Base-by-base conservation (phyloP, 176 grass and related monocot species). In the Phoenix dactylifera region DNA sequence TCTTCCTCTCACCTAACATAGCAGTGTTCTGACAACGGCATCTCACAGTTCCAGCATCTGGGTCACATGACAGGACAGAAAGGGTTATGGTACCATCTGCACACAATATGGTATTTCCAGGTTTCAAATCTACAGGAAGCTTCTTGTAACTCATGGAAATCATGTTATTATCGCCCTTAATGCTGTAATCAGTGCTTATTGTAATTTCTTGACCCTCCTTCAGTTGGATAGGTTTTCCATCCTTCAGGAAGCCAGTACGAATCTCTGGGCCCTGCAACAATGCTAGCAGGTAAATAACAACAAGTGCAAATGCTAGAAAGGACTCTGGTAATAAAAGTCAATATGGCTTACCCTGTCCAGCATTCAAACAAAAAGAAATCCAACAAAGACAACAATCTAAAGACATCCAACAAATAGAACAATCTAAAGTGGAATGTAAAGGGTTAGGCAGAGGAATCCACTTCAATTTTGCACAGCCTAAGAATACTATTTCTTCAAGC, bases 111-210 rank as follows among this genome's bases (percentile, higher is more conserved):
- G 30, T 6, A 32, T 60, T 60, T 26, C 26, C 58, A 29, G 28
- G 58, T 28, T 60, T 60, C 26, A 60, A 26, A 60, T 60, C 58
- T 30, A 60, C 58, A 60, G 58, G 58, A 32, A 60, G 58, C 7
- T 60, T 60, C 58, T 60, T 60, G 26, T 60, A 60, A 18, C 58
- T 60, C 58, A 60, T 60, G 30, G 58, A 26, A 60, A 60, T 60
- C 17, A 32, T 39, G 17, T 60, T 60, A 26, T 39, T 28, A 60
- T 60, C 58, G 16, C 58, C 58, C 26, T 60, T 35, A 17, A 35
- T 30, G 26, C 24, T 32, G 30, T 60, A 60, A 60, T 60, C 58
- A 32, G 26, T 60, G 26, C 24, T 60, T 7, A 60, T 29, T 4
- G 58, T 60, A 32, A 60, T 32, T 60, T 60, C 58, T 60, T 60